A percentile compares a stretch with the other conserved stretches of the same genome.
Conservation (phyloP, 208 protist genomes). For the Angomonas deanei region DNA sequence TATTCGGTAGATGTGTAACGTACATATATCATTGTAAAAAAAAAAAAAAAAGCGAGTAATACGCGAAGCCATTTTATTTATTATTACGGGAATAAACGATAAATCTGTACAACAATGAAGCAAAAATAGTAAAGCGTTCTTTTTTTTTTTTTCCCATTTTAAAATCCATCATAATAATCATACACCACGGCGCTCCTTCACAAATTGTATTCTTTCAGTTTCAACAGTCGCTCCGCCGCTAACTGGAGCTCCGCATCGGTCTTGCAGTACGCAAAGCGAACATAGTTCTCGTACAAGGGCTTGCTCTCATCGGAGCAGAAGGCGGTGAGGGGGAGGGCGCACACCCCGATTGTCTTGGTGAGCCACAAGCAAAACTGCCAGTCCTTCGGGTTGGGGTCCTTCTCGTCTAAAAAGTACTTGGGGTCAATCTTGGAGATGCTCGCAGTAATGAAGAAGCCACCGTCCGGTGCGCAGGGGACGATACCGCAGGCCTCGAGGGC, state of each 20-base stretch:
- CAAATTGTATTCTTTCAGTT: constrained; percentile 29
- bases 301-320: constrained; percentile 62
- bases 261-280: constrained; percentile 89
- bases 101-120: background rate
- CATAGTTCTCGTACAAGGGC: constrained; percentile 57
- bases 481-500: constrained; percentile 38
- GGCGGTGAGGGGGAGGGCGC: constrained; percentile 75
- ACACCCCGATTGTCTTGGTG: constrained; percentile 75
- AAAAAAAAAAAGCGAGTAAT: constrained; percentile 9
- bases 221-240: constrained; percentile 44
- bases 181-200: background rate
- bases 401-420: constrained; percentile 54
- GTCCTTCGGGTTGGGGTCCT: constrained; percentile 50
- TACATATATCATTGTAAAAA: background rate
- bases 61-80: constrained; percentile 7
- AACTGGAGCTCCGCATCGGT: constrained; percentile 43
- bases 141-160: background rate
- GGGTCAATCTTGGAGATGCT: constrained; percentile 69
- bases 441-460: constrained; percentile 87
- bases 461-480: constrained; percentile 39
- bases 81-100: background rate
- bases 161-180: background rate
- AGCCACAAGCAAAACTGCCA: constrained; percentile 89
- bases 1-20: constrained; percentile 1
- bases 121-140: background rate